Evolutionary conservation across 2,329 filamentous ascomycete species (phyloP), one percentile per base, ranked within the genome.

Genomic region (Orbilia brochopaga): DNA sequence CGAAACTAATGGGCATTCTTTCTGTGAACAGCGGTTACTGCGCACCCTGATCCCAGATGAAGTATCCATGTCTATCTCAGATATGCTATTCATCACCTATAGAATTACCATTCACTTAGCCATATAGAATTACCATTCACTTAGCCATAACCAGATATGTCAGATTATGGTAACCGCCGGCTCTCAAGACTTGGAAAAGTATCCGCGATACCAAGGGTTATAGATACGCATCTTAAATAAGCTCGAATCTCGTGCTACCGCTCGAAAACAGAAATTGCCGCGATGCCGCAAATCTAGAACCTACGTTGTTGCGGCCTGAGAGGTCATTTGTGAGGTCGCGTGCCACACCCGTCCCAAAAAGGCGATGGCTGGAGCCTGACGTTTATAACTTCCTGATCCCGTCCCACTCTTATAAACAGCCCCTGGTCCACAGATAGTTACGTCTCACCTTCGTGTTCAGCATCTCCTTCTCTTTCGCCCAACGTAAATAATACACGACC

Each of bases 341-440:
- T 32, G 27, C 27, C 52, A 30, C 21, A 4, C 3, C 55, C 65
- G 37, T 46, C 57, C 46, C 23, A 52, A 63, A 70, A 70, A 70
- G 27, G 46, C 65, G 65, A 70, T 70, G 65, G 65, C 65, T 70
- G 59, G 64, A 58, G 32, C 44, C 27, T 17, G 23, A 32, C 35
- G 27, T 32, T 42, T 32, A 35, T 50, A 55, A 50, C 52, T 32
- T 42, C 52, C 51, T 50, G 17, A 46, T 57, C 40, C 51, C 4
- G 27, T 32, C 23, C 37, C 44, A n/a, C 21, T 44, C 7, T 19
- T 23, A 13, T 15, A 27, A 19, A 46, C 40, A 8, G 42, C 50
- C 54, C 40, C 40, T 15, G 4, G 11, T 44, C 40, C 40, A 3
- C 27, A 32, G 27, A 32, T 32, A 32, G 27, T 4, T 32, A 32